phyloP scores from a whole-genome alignment of 179 eudicot genomes.

The Spergularia azorica region DNA sequence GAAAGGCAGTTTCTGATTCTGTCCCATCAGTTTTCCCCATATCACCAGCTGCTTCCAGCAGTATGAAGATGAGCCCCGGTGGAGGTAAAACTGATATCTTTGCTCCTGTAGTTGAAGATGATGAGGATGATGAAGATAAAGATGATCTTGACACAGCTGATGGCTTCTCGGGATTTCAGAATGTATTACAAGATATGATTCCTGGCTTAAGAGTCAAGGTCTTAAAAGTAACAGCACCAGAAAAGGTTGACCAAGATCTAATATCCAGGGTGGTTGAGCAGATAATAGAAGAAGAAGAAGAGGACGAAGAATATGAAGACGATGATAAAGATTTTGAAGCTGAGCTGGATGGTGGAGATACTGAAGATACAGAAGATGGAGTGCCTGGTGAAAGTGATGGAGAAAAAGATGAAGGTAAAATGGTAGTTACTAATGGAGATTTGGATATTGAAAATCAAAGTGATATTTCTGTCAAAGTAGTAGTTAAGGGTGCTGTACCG shows the following conservation, averaged over 20 bases:
- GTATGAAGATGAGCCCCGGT: slow-evolving; percentile 49
- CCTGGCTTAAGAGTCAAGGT: slow-evolving; percentile 89
- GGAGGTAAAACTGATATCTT: slow-evolving; percentile 57
- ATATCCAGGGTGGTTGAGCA: slow-evolving; percentile 82
- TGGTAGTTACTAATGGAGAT: slow-evolving; percentile 46
- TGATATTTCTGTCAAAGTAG: slow-evolving; percentile 65
- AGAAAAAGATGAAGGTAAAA: slow-evolving; percentile 54
- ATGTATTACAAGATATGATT: slow-evolving; percentile 72
- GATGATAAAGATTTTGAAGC: slow-evolving; percentile 54
- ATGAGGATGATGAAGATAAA: slow-evolving; percentile 59
- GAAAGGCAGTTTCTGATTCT: slow-evolving; percentile 44
- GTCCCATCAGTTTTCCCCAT: slow-evolving; percentile 47
- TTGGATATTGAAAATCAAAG: slow-evolving; percentile 47
- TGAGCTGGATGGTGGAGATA: slow-evolving; percentile 54
- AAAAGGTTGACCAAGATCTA: slow-evolving; percentile 63
- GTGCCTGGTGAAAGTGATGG: slow-evolving; percentile 54
- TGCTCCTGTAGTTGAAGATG: slow-evolving; percentile 49
- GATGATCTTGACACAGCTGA: slow-evolving; percentile 67
- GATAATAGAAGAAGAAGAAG: slow-evolving; percentile 82
- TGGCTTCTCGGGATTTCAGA: slow-evolving; percentile 57
- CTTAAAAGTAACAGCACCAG: slow-evolving; percentile 73
- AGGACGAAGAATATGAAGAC: slow-evolving; percentile 40
- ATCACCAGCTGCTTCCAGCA: slow-evolving; percentile 45
- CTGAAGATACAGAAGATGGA: slow-evolving; percentile 58
- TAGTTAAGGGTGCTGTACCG: slow-evolving; percentile 55